Percentiles rank a stretch among this genome's conserved stretches.
phyloP scores from a whole-genome alignment of 2,329 filamentous ascomycete species.

The Bipolaris bicolor region DNA sequence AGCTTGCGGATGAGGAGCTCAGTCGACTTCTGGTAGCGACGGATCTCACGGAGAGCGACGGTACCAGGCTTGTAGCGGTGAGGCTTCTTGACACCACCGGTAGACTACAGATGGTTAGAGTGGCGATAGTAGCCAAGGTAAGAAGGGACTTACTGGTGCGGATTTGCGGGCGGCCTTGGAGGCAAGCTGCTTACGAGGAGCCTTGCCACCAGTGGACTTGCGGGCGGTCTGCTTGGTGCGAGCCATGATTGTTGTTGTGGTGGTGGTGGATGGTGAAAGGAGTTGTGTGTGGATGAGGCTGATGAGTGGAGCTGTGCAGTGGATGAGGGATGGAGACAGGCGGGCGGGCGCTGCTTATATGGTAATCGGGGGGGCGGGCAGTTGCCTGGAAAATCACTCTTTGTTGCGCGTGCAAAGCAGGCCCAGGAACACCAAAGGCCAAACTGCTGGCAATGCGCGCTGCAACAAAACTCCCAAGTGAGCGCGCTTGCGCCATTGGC shows the following conservation, averaged over 20 bases:
- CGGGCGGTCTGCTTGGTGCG: constrained; percentile 64
- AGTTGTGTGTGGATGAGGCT: constrained; percentile 24
- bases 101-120: constrained; percentile 67
- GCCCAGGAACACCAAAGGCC: constrained; percentile 35
- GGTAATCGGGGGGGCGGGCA: constrained; percentile 40
- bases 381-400: constrained; percentile 46
- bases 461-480: constrained; percentile 30
- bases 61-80: constrained; percentile 67
- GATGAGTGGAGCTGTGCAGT: constrained; percentile 42
- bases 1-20: constrained; percentile 84
- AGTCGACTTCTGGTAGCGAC: constrained; percentile 86
- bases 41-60: constrained; percentile 87
- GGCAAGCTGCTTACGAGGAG: constrained; percentile 89
- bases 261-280: constrained; percentile 34
- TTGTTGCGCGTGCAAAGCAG: constrained; percentile 33
- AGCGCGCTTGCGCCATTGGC: constrained; percentile 27
- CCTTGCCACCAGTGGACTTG: constrained; percentile 71
- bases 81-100: constrained; percentile 71
- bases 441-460: constrained; percentile 26
- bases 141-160: constrained; percentile 62
- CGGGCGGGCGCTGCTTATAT: constrained; percentile 49
- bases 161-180: constrained; percentile 99
- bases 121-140: background rate
- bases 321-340: constrained; percentile 44
- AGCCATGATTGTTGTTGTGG: constrained; percentile 51